Evolutionary conservation across 2,329 filamentous ascomycete genomes (phyloP).

Genomic region (Cladophialophora psammophila): DNA sequence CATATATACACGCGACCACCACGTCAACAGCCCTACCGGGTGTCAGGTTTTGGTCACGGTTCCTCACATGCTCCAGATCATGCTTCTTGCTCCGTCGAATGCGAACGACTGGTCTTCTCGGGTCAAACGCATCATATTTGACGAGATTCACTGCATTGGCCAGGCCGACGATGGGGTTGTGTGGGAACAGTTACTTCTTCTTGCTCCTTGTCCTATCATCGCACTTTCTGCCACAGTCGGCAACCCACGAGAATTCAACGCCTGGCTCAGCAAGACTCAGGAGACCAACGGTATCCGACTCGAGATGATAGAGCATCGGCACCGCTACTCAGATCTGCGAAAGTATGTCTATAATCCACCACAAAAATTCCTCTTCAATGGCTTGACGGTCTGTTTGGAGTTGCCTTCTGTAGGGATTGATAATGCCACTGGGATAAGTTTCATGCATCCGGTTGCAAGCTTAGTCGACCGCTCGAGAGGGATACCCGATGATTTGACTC

Average conservation of each 20-base stretch:
- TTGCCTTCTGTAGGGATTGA: background rate
- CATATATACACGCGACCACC: constrained; percentile 1
- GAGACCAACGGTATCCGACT: constrained; percentile 1
- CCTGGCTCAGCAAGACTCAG: constrained; percentile 1
- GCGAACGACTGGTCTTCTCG: background rate
- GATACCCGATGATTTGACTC: background rate
- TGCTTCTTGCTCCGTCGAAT: background rate
- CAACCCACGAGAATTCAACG: background rate
- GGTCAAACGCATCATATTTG: background rate
- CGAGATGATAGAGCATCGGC: constrained; percentile 5
- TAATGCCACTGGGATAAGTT: background rate
- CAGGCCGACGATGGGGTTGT: background rate
- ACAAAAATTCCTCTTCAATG: background rate
- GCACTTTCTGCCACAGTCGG: background rate
- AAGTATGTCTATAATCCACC: background rate
- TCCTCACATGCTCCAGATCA: background rate
- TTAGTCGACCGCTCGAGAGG: background rate
- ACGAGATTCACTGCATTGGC: constrained; percentile 1
- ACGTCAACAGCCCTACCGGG: background rate
- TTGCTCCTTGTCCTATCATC: constrained; percentile 2
- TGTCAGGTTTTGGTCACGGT: constrained; percentile 1
- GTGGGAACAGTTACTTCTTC: background rate
- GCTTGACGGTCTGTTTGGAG: background rate
- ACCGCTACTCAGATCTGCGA: background rate
- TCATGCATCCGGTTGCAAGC: background rate